These are phyloP conservation scores for Choiromyces venosus DNA, from an alignment of 495 filamentous ascomycete species.

Conservation along the genomic window DNA sequence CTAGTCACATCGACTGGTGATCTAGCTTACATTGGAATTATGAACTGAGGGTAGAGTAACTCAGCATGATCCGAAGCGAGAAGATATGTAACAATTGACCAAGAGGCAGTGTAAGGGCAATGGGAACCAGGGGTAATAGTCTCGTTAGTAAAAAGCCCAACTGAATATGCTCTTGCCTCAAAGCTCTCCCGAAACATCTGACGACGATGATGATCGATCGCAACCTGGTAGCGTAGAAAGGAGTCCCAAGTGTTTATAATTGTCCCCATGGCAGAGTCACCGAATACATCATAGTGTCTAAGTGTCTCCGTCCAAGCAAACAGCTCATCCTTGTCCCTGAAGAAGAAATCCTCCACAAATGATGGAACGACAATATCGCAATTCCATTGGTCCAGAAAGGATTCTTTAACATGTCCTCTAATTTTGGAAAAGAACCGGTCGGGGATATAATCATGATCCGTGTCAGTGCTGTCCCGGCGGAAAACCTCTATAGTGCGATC, in stretches of 20 bases:
- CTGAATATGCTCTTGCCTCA: neutral
- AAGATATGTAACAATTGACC: neutral
- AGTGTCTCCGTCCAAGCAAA: neutral
- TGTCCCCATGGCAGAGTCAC: neutral
- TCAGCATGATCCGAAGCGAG: neutral
- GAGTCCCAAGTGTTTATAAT: neutral
- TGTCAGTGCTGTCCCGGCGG: neutral
- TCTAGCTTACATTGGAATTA: neutral
- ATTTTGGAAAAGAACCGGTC: neutral
- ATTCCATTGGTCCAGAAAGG: neutral
- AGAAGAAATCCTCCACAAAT: conserved; percentile 2
- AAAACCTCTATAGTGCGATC: neutral
- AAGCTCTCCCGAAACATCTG: neutral
- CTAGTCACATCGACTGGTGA: neutral
- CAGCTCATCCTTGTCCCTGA: neutral
- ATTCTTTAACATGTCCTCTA: neutral
- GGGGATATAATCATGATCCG: neutral
- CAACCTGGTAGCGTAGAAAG: neutral
- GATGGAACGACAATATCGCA: neutral
- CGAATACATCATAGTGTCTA: neutral
- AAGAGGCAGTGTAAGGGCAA: neutral
- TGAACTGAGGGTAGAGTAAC: neutral
- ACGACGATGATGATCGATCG: neutral
- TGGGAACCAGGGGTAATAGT: neutral
- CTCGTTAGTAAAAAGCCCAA: neutral